These are phyloP conservation scores for Paraphoma sp. DNA, from an alignment of 2,329 filamentous ascomycete species.

Conservation along the genomic window DNA sequence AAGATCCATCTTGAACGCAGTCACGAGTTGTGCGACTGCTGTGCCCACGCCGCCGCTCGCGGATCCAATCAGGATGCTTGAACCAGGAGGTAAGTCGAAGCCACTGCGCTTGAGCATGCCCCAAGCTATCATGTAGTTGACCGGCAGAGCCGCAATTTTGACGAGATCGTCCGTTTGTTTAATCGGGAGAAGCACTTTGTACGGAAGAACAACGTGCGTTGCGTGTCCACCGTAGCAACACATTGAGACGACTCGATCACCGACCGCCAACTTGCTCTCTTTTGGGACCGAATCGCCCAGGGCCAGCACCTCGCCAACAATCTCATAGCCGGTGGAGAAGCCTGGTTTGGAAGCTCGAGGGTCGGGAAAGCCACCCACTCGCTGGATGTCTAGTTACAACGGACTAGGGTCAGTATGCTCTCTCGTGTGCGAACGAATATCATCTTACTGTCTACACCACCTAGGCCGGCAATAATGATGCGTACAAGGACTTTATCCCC, in stretches of 20 bases:
- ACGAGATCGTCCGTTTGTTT: slow-evolving; percentile 4
- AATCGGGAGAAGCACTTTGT: slow-evolving; percentile 6
- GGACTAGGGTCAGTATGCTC: too few relatives aligned
- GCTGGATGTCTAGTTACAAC: slow-evolving; percentile 2
- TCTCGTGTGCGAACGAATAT: neutral
- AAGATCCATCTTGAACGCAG: slow-evolving; percentile 12
- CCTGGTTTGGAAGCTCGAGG: slow-evolving; percentile 2
- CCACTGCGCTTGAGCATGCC: slow-evolving; percentile 16
- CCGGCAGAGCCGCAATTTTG: slow-evolving; percentile 8
- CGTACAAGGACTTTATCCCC: slow-evolving; percentile 8
- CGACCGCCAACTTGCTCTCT: slow-evolving; percentile 1
- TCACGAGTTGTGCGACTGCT: slow-evolving; percentile 11
- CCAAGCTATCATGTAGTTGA: slow-evolving; percentile 18
- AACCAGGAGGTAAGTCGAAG: slow-evolving; percentile 8
- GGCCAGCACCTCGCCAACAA: slow-evolving; percentile 13
- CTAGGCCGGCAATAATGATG: slow-evolving; percentile 13
- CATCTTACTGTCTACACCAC: slow-evolving; percentile 8
- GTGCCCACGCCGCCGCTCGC: slow-evolving; percentile 15
- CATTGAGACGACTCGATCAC: slow-evolving; percentile 8
- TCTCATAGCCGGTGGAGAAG: slow-evolving; percentile 14
- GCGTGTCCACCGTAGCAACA: slow-evolving; percentile 8
- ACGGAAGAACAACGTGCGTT: slow-evolving; percentile 12
- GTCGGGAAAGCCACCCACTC: slow-evolving; percentile 13
- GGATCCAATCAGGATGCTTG: slow-evolving; percentile 13
- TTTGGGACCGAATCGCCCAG: slow-evolving; percentile 2